phyloP scores from a whole-genome alignment of 2,329 filamentous ascomycete species.

The Hypoxylon sp. region DNA sequence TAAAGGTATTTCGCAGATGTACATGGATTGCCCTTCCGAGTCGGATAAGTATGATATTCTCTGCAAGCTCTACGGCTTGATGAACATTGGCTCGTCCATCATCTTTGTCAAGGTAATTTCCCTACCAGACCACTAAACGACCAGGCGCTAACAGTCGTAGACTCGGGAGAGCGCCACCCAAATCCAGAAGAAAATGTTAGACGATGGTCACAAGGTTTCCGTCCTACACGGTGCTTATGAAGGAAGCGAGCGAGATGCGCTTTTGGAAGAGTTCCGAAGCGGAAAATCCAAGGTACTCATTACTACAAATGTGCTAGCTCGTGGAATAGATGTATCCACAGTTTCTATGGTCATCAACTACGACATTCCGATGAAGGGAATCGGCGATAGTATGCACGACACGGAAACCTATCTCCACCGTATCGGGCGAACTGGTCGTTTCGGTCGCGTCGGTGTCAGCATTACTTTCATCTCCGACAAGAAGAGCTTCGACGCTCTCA shows the following conservation, averaged over 20 bases:
- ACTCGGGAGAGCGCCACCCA: slow-evolving; percentile 87
- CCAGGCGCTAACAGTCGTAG: slow-evolving; percentile 60
- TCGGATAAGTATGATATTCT: slow-evolving; percentile 89
- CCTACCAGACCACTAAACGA: not conserved
- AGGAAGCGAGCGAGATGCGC: slow-evolving; percentile 82
- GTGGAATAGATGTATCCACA: slow-evolving; percentile 91
- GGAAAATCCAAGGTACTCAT: slow-evolving; percentile 96
- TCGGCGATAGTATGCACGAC: slow-evolving; percentile 86
- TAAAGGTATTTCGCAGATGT: slow-evolving; percentile 97
- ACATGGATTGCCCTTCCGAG: slow-evolving; percentile 90
- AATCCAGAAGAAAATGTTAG: slow-evolving; percentile 88
- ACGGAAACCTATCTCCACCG: slow-evolving; percentile 97
- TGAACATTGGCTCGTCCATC: slow-evolving; percentile 97
- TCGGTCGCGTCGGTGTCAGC: slow-evolving; percentile 95
- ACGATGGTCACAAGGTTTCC: slow-evolving; percentile 91
- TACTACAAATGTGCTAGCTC: slow-evolving; percentile 95
- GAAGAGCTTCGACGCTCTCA: slow-evolving; percentile 83
- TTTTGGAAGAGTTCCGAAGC: slow-evolving; percentile 88
- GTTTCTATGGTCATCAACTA: slow-evolving; percentile 99
- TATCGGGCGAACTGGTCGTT: slow-evolving; percentile 96
- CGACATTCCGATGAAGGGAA: slow-evolving; percentile 82
- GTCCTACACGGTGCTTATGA: slow-evolving; percentile 92
- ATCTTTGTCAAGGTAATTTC: slow-evolving; percentile 90
- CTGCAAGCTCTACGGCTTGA: slow-evolving; percentile 93
- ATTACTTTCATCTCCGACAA: slow-evolving; percentile 95